Base-by-base conservation (phyloP, 2,329 filamentous ascomycete species). In the Aspergillus unguis region DNA sequence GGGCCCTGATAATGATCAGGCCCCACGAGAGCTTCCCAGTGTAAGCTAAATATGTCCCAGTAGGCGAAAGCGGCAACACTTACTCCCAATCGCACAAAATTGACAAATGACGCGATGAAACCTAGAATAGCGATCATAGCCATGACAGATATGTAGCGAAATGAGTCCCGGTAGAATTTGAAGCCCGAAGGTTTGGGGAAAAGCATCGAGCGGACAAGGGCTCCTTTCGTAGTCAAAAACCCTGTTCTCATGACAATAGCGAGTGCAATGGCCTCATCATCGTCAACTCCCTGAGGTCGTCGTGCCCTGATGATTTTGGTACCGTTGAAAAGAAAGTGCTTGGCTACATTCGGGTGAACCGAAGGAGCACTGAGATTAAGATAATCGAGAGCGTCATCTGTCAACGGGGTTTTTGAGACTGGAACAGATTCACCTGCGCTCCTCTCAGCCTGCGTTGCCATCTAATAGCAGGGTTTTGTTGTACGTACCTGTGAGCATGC, bases 111-210 rank as follows among this genome's bases (percentile, higher is more conserved):
- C 1, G 87, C 91, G 25, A 92, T 76, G 66, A 99, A 99, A 0
- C 95, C 94, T 45, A 97, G 71, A 44, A 85, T 75, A 25, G 94
- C 95, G 62, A 99, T 86, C 38, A 85, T 75, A 5, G 83, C 92
- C 94, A 99, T 99, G 55, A 99, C 94, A 3, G 89, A 91, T 55
- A 99, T 97, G 69, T 99, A 99, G 25, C 92, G 85, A 74, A 99
- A 99, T 0, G 92, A 96, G 70, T 99, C 94, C 38, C 90, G 85
- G 70, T 99, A 99, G 69, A 99, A 99, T 65, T 95, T 97, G 82
- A 99, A 99, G 0, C 92, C 92, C 0, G 92, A 96, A 1, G 94
- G 94, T 66, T 99, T 99, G 0, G 94, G 95, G 67, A 99, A 99
- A 35, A 99, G 81, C 92, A 99, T 99, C 0, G 94, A 97, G 26